Percentiles rank a stretch among this genome's conserved stretches.
These are phyloP conservation scores for Dryadomyces quercus-mongolicae DNA, from an alignment of 2,329 filamentous ascomycete genomes.

Conservation along the genomic window DNA sequence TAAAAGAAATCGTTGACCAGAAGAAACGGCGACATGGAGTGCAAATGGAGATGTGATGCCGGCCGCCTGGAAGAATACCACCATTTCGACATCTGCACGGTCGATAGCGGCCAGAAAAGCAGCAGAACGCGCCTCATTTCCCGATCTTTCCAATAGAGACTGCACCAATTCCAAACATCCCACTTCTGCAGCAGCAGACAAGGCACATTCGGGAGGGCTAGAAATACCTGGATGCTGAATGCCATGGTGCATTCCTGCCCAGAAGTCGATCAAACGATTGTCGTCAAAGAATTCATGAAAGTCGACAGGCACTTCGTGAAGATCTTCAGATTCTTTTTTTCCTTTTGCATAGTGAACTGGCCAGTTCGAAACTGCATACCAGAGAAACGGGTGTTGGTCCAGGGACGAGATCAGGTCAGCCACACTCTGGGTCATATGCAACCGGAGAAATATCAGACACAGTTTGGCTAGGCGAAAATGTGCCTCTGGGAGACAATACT, in stretches of 20 bases:
- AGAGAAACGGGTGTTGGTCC: background rate
- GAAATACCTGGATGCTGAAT: background rate
- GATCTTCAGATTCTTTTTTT: background rate
- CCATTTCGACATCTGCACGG: background rate
- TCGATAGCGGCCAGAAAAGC: background rate
- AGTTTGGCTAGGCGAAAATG: background rate
- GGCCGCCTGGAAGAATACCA: background rate
- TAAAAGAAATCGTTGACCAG: background rate
- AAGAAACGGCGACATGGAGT: background rate
- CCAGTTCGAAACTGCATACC: background rate
- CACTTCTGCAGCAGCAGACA: background rate
- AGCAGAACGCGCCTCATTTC: background rate
- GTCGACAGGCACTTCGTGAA: background rate
- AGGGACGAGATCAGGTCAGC: background rate
- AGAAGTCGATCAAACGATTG: background rate
- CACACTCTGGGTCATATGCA: background rate
- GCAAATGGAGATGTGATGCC: background rate
- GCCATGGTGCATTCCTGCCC: background rate
- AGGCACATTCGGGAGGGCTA: background rate
- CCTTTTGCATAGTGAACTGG: background rate
- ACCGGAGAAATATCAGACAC: background rate
- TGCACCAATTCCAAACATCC: background rate
- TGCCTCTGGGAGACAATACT: background rate
- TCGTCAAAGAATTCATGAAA: background rate
- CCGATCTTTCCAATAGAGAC: background rate